A percentile compares a stretch with the other conserved stretches of the same genome.
Evolutionary conservation across 495 filamentous ascomycete species (phyloP).

Genomic region (Arthonia radiata): DNA sequence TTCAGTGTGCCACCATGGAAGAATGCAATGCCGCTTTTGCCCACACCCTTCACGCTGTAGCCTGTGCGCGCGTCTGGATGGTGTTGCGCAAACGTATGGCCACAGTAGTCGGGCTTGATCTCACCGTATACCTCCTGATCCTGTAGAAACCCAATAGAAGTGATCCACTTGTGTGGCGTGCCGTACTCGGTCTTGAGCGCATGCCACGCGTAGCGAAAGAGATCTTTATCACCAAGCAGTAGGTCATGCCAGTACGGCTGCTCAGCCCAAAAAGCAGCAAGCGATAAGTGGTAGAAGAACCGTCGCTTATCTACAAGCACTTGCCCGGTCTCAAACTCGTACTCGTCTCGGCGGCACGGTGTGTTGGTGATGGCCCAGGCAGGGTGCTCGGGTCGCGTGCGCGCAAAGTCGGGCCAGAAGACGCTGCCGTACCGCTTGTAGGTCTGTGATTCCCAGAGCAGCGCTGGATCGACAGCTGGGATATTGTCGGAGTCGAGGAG

Average conservation of each 20-base stretch:
- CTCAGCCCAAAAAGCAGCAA: constrained; percentile 7
- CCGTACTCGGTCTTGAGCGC: constrained; percentile 7
- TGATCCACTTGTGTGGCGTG: constrained; percentile 4
- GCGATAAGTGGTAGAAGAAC: constrained; percentile 9
- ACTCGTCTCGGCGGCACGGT: constrained; percentile 9
- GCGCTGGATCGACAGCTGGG: constrained; percentile 9
- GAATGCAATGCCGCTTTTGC: no score
- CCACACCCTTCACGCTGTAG: no score
- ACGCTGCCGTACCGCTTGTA: constrained; percentile 10
- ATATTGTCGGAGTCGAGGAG: constrained; percentile 2
- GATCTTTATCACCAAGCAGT: constrained; percentile 11
- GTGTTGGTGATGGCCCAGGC: constrained; percentile 12
- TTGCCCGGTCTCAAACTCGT: constrained; percentile 12
- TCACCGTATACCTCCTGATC: no score
- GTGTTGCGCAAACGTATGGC: constrained; percentile 5
- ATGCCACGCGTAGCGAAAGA: constrained; percentile 11
- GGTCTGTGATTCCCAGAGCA: constrained; percentile 8
- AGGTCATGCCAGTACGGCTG: constrained; percentile 12
- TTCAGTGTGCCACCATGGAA: constrained; percentile 5
- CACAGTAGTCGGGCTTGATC: constrained; percentile 6
- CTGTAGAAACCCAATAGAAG: constrained; percentile 2
- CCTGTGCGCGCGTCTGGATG: constrained; percentile 4
- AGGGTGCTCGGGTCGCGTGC: constrained; percentile 9
- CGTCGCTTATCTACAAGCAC: constrained; percentile 9
- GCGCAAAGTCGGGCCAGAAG: constrained; percentile 14